A percentile compares a stretch with the other conserved stretches of the same genome.
Conservation (phyloP, 208 protist genomes). For the Crithidia brevicula region DNA sequence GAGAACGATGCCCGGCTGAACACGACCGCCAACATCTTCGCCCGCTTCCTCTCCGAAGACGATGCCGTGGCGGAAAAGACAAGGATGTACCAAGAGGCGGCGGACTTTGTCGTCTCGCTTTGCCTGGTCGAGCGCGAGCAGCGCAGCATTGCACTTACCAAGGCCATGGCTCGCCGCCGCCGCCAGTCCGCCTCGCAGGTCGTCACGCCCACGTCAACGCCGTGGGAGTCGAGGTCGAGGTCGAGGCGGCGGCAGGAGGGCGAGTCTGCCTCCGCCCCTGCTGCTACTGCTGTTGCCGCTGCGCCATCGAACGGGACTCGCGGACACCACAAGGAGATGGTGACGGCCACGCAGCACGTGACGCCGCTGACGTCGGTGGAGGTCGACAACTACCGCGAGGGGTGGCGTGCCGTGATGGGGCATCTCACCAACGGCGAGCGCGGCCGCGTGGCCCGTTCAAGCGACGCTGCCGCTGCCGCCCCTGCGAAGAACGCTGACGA, state of each 20-base stretch:
- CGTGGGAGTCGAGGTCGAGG: background rate
- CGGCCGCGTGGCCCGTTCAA: background rate
- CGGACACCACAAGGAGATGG: background rate
- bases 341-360: background rate
- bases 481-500: background rate
- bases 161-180: conserved; percentile 21
- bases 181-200: conserved; percentile 12
- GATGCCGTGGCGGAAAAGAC: conserved; percentile 34
- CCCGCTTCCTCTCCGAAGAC: conserved; percentile 49
- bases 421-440: conserved; percentile 13
- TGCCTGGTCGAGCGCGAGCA: conserved; percentile 49
- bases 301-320: background rate
- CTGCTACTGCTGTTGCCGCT: background rate
- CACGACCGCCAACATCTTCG: conserved; percentile 51
- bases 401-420: conserved; percentile 6
- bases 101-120: conserved; percentile 50
- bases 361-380: conserved; percentile 9
- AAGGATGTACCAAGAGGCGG: conserved; percentile 41
- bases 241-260: too few species aligned
- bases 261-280: background rate
- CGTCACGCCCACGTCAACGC: background rate
- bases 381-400: conserved; percentile 10
- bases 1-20: conserved; percentile 47
- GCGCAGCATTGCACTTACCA: conserved; percentile 12
- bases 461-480: background rate